phyloP scores from a whole-genome alignment of 202 grass and related monocot species.

The Zizania palustris region DNA sequence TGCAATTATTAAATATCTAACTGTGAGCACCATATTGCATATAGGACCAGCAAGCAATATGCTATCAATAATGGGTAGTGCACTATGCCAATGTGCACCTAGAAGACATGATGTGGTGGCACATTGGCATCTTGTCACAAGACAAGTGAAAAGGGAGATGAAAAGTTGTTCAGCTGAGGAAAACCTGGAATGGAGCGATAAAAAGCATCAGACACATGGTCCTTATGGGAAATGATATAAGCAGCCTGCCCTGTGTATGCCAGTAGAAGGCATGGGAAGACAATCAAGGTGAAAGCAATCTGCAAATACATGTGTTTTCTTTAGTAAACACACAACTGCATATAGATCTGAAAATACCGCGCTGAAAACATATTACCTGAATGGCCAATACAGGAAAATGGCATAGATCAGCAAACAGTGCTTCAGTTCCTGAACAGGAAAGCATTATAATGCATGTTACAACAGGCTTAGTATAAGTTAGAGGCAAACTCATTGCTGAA shows the following conservation, averaged over 20 bases:
- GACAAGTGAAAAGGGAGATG: background rate
- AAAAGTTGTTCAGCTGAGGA: conserved; percentile 11
- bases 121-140: conserved; percentile 31
- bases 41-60: conserved; percentile 15
- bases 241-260: conserved; percentile 92
- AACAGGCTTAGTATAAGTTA: background rate
- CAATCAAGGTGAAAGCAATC: conserved; percentile 92
- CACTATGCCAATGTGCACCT: conserved; percentile 32
- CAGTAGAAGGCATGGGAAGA: conserved; percentile 95
- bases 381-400: conserved; percentile 93
- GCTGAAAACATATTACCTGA: conserved; percentile 60
- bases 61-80: conserved; percentile 35
- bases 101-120: conserved; percentile 45
- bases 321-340: conserved; percentile 19
- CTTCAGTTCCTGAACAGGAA: conserved; percentile 83
- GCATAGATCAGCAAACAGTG: conserved; percentile 94
- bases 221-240: conserved; percentile 74
- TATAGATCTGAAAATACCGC: conserved; percentile 6
- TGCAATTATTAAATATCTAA: conserved; percentile 60
- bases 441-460: conserved; percentile 16
- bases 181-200: conserved; percentile 97
- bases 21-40: conserved; percentile 30
- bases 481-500: background rate
- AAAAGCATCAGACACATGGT: conserved; percentile 73
- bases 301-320: conserved; percentile 45